A percentile compares a stretch with the other conserved stretches of the same genome.
phyloP scores from a whole-genome alignment of 192 early-diverging fungal species.

The Rhizoclosmatium globosum region DNA sequence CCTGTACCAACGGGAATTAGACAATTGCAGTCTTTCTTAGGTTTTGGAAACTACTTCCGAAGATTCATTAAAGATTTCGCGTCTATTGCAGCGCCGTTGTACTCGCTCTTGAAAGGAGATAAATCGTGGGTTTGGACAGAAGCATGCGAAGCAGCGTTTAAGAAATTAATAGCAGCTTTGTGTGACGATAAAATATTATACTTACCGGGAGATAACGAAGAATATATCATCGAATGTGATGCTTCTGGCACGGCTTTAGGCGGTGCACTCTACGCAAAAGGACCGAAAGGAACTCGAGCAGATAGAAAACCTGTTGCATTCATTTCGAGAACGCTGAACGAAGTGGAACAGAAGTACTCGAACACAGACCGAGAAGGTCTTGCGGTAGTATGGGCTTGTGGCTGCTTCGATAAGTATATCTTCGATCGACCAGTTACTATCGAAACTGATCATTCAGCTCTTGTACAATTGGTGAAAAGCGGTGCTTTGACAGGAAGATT shows the following conservation, averaged over 20 bases:
- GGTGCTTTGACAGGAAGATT: background rate
- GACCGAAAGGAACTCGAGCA: background rate
- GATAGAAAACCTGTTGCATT: slow-evolving; percentile 5
- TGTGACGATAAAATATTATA: slow-evolving; percentile 2
- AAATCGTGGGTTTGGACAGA: slow-evolving; percentile 4
- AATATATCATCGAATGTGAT: slow-evolving; percentile 24
- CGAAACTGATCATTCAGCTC: slow-evolving; percentile 43
- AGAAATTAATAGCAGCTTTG: slow-evolving; percentile 39
- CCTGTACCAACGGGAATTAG: slow-evolving; percentile 19
- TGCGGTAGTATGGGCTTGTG: slow-evolving; percentile 48
- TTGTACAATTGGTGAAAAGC: slow-evolving; percentile 32
- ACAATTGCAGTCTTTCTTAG: slow-evolving; percentile 27
- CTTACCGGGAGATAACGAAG: background rate
- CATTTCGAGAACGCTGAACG: background rate
- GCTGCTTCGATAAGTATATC: background rate
- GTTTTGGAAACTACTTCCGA: slow-evolving; percentile 47
- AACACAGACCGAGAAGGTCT: slow-evolving; percentile 41
- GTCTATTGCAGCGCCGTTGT: slow-evolving; percentile 36
- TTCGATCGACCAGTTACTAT: slow-evolving; percentile 20
- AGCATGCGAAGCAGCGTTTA: slow-evolving; percentile 34
- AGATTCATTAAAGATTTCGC: slow-evolving; percentile 39
- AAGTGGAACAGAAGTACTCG: slow-evolving; percentile 29
- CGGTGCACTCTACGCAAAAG: slow-evolving; percentile 16
- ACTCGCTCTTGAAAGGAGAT: slow-evolving; percentile 15
- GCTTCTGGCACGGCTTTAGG: slow-evolving; percentile 10